Evolutionary conservation across 108 stramenopile genomes (phyloP).

Genomic region (Skeletonema tropicum): DNA sequence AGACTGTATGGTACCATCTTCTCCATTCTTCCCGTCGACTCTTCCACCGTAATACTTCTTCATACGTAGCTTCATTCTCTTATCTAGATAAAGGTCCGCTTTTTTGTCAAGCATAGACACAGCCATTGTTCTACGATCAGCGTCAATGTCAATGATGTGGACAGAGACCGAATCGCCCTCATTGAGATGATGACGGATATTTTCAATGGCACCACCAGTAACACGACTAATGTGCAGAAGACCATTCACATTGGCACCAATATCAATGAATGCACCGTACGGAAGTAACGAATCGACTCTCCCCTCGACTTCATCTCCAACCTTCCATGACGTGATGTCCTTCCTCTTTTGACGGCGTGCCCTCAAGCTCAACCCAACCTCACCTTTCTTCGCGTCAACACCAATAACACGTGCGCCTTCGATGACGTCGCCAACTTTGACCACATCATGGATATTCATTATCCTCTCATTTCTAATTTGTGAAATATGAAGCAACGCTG

Average conservation of each 20-base stretch:
- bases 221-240: slow-evolving; percentile 50
- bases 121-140: slow-evolving; percentile 41
- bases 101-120: slow-evolving; percentile 50
- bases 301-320: slow-evolving; percentile 40
- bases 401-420: slow-evolving; percentile 38
- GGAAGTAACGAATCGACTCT: slow-evolving; percentile 30
- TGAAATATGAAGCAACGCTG: slow-evolving; percentile 51
- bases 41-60: slow-evolving; percentile 36
- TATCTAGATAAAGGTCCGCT: slow-evolving; percentile 45
- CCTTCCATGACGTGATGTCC: slow-evolving; percentile 19
- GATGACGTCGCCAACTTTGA: slow-evolving; percentile 31
- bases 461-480: slow-evolving; percentile 40
- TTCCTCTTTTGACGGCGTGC: slow-evolving; percentile 32
- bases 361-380: slow-evolving; percentile 39
- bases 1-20: slow-evolving; percentile 24
- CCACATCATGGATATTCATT: slow-evolving; percentile 20
- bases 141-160: slow-evolving; percentile 44
- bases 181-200: slow-evolving; percentile 49
- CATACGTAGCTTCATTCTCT: slow-evolving; percentile 38
- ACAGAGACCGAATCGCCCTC: slow-evolving; percentile 50
- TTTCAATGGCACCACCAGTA: slow-evolving; percentile 40
- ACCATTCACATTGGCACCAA: slow-evolving; percentile 36
- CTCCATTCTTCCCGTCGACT: slow-evolving; percentile 7
- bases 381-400: slow-evolving; percentile 35
- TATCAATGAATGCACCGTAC: slow-evolving; percentile 51